These are phyloP conservation scores for Dipodascopsis uninucleata DNA, from an alignment of 805 yeast species.

Conservation along the genomic window DNA sequence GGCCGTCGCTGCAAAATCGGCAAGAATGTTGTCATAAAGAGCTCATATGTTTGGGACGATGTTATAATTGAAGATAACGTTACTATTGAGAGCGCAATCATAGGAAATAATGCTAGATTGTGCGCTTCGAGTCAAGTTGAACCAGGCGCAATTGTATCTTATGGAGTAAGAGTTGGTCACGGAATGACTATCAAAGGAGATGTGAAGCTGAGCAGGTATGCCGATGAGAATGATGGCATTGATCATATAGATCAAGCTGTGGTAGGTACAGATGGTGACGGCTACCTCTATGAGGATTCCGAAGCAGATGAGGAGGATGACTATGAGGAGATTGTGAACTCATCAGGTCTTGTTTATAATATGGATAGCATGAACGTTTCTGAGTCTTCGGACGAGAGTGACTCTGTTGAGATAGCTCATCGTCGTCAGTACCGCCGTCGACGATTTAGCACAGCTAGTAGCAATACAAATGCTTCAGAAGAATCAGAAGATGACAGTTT, in stretches of 20 bases:
- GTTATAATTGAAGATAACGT: conserved; percentile 66
- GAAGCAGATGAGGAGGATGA: conserved; percentile 48
- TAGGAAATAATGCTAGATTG: conserved; percentile 63
- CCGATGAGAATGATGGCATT: conserved; percentile 34
- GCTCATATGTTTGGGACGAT: conserved; percentile 86
- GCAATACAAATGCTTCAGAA: conserved; percentile 20
- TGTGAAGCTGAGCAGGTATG: conserved; percentile 19
- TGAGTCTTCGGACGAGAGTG: conserved; percentile 19
- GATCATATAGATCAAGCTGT: conserved; percentile 27
- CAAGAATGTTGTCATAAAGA: conserved; percentile 60
- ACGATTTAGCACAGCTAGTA: conserved; percentile 25
- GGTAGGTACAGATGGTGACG: conserved; percentile 44
- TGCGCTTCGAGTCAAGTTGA: conserved; percentile 50
- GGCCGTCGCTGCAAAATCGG: conserved; percentile 88
- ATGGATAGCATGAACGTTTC: conserved; percentile 21
- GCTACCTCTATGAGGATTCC: conserved; percentile 37
- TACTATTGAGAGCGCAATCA: conserved; percentile 56
- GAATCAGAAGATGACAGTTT: conserved; percentile 27
- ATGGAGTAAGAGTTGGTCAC: conserved; percentile 47
- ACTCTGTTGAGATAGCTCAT: conserved; percentile 2
- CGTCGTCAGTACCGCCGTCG: conserved; percentile 15
- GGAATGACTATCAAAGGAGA: conserved; percentile 17
- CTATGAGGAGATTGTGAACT: conserved; percentile 31
- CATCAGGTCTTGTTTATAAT: conserved; percentile 27
- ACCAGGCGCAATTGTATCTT: conserved; percentile 79